phyloP scores from a whole-genome alignment of 1,284 basidiomycete species.

The Apiotrichum montevideense region DNA sequence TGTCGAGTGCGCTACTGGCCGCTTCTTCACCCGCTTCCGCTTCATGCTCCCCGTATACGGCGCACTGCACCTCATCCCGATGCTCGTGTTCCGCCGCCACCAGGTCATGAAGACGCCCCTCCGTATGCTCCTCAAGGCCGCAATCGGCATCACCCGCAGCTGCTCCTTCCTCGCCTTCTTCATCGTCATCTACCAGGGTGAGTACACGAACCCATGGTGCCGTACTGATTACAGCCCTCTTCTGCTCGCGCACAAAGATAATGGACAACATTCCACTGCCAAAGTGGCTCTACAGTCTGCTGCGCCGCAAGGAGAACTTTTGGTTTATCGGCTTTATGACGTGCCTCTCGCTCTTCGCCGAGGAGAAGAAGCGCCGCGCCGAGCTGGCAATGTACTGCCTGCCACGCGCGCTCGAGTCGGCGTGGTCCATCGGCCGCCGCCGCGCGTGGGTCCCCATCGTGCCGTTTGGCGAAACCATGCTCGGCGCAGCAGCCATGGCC shows the following conservation, averaged over 20 bases:
- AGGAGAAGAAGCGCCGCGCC: constrained; percentile 58
- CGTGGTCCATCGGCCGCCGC: constrained; percentile 72
- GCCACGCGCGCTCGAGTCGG: constrained; percentile 82
- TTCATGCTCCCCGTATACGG: constrained; percentile 79
- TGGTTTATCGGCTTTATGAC: constrained; percentile 70
- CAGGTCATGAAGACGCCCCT: constrained; percentile 53
- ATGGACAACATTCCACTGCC: constrained; percentile 52
- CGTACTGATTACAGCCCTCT: constrained; percentile 43
- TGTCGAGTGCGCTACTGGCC: constrained; percentile 58
- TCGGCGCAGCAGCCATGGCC: constrained; percentile 71
- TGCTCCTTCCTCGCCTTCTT: constrained; percentile 84
- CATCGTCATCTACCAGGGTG: constrained; percentile 77
- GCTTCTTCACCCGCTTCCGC: constrained; percentile 70
- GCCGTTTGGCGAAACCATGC: constrained; percentile 60
- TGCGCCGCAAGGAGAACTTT: constrained; percentile 65
- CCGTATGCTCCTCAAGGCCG: constrained; percentile 59
- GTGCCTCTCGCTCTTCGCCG: constrained; percentile 75
- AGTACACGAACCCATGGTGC: constrained; percentile 27
- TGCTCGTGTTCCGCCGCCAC: constrained; percentile 63
- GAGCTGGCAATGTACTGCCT: constrained; percentile 81
- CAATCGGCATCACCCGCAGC: constrained; percentile 71
- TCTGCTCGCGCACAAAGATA: constrained; percentile 57
- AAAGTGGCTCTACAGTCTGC: constrained; percentile 51
- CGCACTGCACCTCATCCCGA: constrained; percentile 83
- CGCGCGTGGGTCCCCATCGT: constrained; percentile 67